These are phyloP conservation scores for Populus pruinosa DNA, from an alignment of 345 rosid species.

Conservation along the genomic window DNA sequence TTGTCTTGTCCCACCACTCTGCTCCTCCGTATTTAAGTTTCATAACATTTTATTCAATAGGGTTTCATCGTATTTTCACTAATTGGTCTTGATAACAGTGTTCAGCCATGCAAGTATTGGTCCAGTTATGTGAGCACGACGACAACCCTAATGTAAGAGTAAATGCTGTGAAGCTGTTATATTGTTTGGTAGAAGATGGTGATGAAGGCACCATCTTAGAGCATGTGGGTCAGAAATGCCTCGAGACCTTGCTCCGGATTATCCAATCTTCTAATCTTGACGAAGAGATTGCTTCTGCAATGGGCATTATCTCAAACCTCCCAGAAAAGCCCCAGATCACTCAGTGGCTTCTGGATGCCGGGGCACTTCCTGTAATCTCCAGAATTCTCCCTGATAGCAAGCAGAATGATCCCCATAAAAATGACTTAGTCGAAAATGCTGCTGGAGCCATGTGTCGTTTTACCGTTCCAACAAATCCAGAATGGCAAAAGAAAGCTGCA, in stretches of 20 bases:
- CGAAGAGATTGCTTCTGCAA: constrained; percentile 48
- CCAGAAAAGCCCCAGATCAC: constrained; percentile 48
- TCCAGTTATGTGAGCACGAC: constrained; percentile 45
- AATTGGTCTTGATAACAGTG: constrained; percentile 36
- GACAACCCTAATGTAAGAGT: constrained; percentile 35
- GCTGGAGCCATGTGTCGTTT: constrained; percentile 55
- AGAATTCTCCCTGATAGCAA: constrained; percentile 17
- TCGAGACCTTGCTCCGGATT: constrained; percentile 46
- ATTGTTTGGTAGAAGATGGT: constrained; percentile 48
- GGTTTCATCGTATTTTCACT: constrained; percentile 9
- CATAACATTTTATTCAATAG: neutral
- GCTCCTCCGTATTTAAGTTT: neutral
- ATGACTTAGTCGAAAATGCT: constrained; percentile 43
- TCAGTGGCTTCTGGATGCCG: constrained; percentile 52
- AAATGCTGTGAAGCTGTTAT: constrained; percentile 60
- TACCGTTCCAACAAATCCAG: constrained; percentile 39
- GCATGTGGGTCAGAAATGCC: constrained; percentile 40
- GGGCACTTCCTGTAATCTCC: constrained; percentile 34
- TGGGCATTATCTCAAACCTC: constrained; percentile 52
- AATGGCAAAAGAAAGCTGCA: constrained; percentile 54
- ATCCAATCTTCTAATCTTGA: constrained; percentile 37
- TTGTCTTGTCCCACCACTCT: constrained; percentile 3
- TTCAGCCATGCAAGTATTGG: constrained; percentile 51
- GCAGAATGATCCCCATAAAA: constrained; percentile 32
- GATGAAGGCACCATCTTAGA: constrained; percentile 46